Evolutionary conservation across 2,329 filamentous ascomycete species (phyloP).

Genomic region (Trichophyton verrucosum): DNA sequence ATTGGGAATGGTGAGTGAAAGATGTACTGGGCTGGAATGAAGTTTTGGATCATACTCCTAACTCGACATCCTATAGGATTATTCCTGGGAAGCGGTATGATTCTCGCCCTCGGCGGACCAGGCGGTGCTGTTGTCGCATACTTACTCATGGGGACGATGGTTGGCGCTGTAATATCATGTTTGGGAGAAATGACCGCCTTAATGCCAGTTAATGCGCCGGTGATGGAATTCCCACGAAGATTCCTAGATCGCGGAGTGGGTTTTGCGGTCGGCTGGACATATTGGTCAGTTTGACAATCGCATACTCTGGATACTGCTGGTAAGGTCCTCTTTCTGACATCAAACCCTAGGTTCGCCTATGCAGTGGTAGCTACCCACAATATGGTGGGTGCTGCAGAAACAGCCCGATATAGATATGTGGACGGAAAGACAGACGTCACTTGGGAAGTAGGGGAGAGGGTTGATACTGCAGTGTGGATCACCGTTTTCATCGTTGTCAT

Average conservation of each 20-base stretch:
- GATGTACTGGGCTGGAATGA: too few species aligned
- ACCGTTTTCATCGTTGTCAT: constrained; percentile 23
- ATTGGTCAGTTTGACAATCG: constrained; percentile 22
- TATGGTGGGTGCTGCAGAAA: constrained; percentile 27
- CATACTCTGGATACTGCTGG: constrained; percentile 22
- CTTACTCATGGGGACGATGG: constrained; percentile 32
- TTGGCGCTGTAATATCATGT: constrained; percentile 33
- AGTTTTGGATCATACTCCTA: not conserved
- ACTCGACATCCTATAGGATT: constrained; percentile 19
- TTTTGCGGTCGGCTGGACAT: constrained; percentile 37
- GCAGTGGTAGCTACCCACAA: constrained; percentile 25
- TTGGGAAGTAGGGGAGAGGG: constrained; percentile 18
- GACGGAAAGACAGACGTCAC: constrained; percentile 20
- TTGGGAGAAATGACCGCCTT: constrained; percentile 36
- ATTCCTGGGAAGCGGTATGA: constrained; percentile 32
- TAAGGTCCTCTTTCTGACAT: not conserved
- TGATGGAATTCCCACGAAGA: constrained; percentile 29
- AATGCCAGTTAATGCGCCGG: constrained; percentile 32
- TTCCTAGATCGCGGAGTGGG: constrained; percentile 34
- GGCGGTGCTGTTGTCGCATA: constrained; percentile 32
- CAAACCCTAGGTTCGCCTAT: constrained; percentile 21
- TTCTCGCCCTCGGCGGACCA: constrained; percentile 29
- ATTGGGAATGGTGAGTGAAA: constrained; percentile 28
- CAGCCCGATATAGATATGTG: constrained; percentile 30
- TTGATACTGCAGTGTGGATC: constrained; percentile 30